These are phyloP conservation scores for Diaporthe velutina DNA, from an alignment of 2,329 filamentous ascomycete genomes.

Conservation along the genomic window DNA sequence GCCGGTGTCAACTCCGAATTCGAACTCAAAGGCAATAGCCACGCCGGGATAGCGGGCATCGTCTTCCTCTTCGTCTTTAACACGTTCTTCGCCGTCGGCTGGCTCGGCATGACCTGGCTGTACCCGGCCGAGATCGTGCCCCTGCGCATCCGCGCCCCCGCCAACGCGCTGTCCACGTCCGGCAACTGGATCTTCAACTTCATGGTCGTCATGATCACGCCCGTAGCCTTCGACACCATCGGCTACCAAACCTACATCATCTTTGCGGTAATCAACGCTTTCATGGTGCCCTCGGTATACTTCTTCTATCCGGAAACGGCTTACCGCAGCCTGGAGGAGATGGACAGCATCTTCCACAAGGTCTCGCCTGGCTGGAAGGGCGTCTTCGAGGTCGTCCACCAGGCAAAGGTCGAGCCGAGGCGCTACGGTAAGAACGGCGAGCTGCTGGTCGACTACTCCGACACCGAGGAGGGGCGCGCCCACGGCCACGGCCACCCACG, in stretches of 20 bases:
- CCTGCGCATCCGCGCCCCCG: conserved; percentile 65
- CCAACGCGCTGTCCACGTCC: conserved; percentile 67
- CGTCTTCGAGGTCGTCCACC: conserved; percentile 56
- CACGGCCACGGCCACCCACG: neutral
- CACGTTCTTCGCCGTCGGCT: conserved; percentile 65
- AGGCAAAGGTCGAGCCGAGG: conserved; percentile 62
- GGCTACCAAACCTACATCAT: conserved; percentile 73
- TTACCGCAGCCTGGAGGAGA: conserved; percentile 74
- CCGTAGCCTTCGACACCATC: conserved; percentile 69
- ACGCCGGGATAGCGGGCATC: conserved; percentile 49
- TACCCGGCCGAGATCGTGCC: conserved; percentile 70
- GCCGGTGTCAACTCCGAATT: conserved; percentile 54
- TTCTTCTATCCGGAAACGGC: conserved; percentile 76
- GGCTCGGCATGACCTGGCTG: conserved; percentile 69
- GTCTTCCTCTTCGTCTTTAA: conserved; percentile 65
- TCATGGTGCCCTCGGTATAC: conserved; percentile 69
- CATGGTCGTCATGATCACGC: conserved; percentile 73
- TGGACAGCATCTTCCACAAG: conserved; percentile 74
- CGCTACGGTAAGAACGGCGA: conserved; percentile 72
- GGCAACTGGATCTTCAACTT: conserved; percentile 76
- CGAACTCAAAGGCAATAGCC: conserved; percentile 42
- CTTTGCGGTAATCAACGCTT: conserved; percentile 75
- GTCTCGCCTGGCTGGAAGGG: conserved; percentile 56
- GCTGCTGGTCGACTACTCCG: conserved; percentile 61
- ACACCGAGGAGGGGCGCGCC: conserved; percentile 45